Evolutionary conservation across 345 rosid genomes (phyloP), one percentile per base, ranked within the genome.

Genomic region (Fremontodendron californicum): DNA sequence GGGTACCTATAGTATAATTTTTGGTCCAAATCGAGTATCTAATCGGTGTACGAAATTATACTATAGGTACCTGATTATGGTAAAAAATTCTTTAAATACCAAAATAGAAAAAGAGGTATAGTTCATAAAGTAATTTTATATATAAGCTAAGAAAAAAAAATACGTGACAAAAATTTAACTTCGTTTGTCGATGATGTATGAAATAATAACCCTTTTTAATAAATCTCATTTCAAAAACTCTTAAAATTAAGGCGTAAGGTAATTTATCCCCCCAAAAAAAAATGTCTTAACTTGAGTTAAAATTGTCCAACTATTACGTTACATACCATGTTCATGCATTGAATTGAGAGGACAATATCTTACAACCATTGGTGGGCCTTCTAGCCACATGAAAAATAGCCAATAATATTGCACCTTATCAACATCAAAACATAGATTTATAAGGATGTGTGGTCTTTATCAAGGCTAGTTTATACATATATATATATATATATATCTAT

Each of bases 401-500:
- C 58, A 70, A 46, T 69, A 27, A 27, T 3, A 2, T 27, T 69
- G 29, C 18, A 68, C 37, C 54, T 68, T 43, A 15, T 43, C 73
- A 68, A 42, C 54, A 68, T 68, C 43, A 70, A 70, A 70, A 48
- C 74, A 70, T 46, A 29, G 42, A 48, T 49, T 15, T 46, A 46
- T 27, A 27, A 69, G 40, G 57, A 31, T 70, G 42, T 70, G 16
- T 18, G 60, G 74, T 48, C 74, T 18, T 70, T 16, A 48, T 48
- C 74, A 70, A 70, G 42, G 39, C 74, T 29, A 29, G 37, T 43
- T 25, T 58, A 5, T 6, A 31, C 12, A 70, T 60, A 1, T 27
- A 12, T 25, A n/a, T n/a, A n/a, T n/a, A n/a, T n/a, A n/a, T n/a
- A n/a, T n/a, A n/a, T n/a, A n/a, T 45, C 73, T 8, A 70, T 70